Evolutionary conservation across 352 stramenopile genomes (phyloP).

Genomic region (Globisporangium abappressorium): DNA sequence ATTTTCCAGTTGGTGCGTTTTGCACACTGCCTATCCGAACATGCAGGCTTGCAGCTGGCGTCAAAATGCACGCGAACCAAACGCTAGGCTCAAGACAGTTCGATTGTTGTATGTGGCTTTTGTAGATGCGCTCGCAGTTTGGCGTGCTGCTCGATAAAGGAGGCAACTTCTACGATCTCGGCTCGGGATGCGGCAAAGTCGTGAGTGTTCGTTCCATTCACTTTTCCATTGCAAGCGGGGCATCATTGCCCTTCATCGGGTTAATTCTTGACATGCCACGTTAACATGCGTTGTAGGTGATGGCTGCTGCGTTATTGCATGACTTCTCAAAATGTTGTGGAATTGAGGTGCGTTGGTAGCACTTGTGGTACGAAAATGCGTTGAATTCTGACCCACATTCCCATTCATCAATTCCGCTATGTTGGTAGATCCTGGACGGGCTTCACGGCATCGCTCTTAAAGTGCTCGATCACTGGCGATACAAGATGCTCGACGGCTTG

Average conservation of each 20-base stretch:
- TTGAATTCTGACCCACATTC: not conserved
- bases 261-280: too few species aligned
- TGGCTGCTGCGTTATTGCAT: constrained; percentile 55
- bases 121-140: constrained; percentile 57
- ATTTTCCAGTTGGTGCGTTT: constrained; percentile 54
- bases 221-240: too few species aligned
- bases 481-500: constrained; percentile 54
- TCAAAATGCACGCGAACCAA: not conserved
- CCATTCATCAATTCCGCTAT: not conserved
- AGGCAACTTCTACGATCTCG: constrained; percentile 69
- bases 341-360: constrained; percentile 35
- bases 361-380: not conserved
- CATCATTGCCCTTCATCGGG: too few species aligned
- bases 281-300: constrained; percentile 25
- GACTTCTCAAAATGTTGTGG: constrained; percentile 66
- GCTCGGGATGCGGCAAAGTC: constrained; percentile 71
- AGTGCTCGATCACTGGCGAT: constrained; percentile 61
- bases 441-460: constrained; percentile 61
- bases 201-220: constrained; percentile 23
- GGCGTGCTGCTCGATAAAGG: constrained; percentile 56
- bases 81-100: not conserved
- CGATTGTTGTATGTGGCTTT: not conserved
- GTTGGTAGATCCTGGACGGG: constrained; percentile 40
- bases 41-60: too few species aligned
- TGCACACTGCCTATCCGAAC: not conserved